phyloP scores from a whole-genome alignment of 176 grass and related monocot species.

The Carex parvula region DNA sequence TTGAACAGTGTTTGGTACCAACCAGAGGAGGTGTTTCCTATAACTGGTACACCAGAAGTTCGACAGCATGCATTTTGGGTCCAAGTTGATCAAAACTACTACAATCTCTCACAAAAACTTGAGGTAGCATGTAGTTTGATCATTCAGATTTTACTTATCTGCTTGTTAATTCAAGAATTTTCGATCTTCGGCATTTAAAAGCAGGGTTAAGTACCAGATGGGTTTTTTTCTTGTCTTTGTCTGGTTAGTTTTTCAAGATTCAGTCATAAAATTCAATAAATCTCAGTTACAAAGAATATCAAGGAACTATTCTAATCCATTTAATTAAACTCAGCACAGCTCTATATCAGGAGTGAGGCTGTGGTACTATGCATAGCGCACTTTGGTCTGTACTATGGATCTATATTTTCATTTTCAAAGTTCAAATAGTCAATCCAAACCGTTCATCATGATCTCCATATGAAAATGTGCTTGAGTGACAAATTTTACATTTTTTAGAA shows the following conservation, averaged over 20 bases:
- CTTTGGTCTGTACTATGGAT: too few relatives aligned
- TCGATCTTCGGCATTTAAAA: neutral
- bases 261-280: too few relatives aligned
- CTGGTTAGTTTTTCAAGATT: neutral
- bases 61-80: conserved; percentile 44
- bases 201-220: neutral
- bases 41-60: conserved; percentile 32
- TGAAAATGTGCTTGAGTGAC: too few relatives aligned
- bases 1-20: conserved; percentile 66
- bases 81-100: conserved; percentile 32
- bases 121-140: neutral
- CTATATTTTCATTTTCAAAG: too few relatives aligned
- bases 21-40: conserved; percentile 50
- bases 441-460: too few relatives aligned
- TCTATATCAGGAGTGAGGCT: neutral
- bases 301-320: neutral
- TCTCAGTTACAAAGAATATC: neutral
- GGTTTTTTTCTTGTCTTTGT: neutral
- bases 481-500: too few relatives aligned
- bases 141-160: neutral
- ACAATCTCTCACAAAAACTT: conserved; percentile 23
- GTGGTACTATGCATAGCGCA: too few relatives aligned
- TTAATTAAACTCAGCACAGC: neutral
- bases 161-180: neutral
- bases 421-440: too few relatives aligned